Conservation (phyloP, 78 protist genomes). For the Emiliania huxleyi region DNA sequence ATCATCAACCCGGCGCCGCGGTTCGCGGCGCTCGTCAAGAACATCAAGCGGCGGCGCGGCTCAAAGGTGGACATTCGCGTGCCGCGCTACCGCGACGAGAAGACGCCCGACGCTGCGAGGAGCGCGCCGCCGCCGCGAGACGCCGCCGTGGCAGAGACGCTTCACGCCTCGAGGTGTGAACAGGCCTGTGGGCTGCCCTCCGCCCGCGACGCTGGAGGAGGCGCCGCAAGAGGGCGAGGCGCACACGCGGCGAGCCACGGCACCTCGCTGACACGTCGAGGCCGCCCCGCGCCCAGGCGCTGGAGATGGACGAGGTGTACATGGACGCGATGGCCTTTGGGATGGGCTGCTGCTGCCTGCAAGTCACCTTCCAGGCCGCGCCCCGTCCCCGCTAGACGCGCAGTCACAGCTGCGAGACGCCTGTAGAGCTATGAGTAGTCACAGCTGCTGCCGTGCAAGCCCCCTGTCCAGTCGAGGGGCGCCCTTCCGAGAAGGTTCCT, state of each 20-base stretch:
- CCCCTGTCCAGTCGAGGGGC: too few relatives aligned
- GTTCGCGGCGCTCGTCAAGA: slow-evolving; percentile 76
- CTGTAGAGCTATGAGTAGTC: too few relatives aligned
- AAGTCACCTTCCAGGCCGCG: slow-evolving; percentile 77
- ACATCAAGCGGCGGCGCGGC: slow-evolving; percentile 87
- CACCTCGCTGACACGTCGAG: too few relatives aligned
- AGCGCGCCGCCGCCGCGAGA: neutral
- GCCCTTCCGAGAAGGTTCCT: too few relatives aligned
- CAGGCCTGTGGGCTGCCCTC: too few relatives aligned
- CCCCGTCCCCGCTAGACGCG: too few relatives aligned
- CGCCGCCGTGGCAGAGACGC: neutral
- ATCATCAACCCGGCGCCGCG: slow-evolving; percentile 86
- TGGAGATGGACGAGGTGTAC: slow-evolving; percentile 59
- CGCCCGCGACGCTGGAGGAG: neutral
- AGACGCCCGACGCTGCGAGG: slow-evolving; percentile 50
- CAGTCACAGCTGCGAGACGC: too few relatives aligned
- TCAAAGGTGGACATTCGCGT: slow-evolving; percentile 55
- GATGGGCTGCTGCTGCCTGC: slow-evolving; percentile 96
- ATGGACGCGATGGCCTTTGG: slow-evolving; percentile 98
- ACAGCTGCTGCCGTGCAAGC: too few relatives aligned
- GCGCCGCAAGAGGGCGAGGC: too few relatives aligned
- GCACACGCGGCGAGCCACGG: too few relatives aligned
- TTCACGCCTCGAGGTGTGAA: neutral
- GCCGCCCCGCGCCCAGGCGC: too few relatives aligned
- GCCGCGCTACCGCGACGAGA: slow-evolving; percentile 82